Evolutionary conservation across 139 green algal genomes (phyloP).

Genomic region (Closterium sp.): DNA sequence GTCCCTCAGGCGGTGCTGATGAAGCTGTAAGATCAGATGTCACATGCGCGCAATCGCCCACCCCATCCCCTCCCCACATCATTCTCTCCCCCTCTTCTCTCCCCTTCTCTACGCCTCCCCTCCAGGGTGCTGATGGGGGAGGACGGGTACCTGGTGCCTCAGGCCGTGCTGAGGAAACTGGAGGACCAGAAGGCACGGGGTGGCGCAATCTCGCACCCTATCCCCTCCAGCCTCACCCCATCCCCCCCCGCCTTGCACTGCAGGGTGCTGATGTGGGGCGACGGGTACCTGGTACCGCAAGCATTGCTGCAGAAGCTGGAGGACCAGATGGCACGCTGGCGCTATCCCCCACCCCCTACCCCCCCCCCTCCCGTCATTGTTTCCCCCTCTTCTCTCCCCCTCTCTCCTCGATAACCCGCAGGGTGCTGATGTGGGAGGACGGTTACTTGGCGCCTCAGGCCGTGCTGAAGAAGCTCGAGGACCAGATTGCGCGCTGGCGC

Average conservation of each 20-base stretch:
- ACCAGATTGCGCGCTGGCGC: neutral
- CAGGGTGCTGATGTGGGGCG: too few relatives aligned
- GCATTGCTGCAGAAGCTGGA: too few relatives aligned
- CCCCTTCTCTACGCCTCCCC: neutral
- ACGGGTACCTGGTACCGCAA: too few relatives aligned
- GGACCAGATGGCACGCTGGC: neutral
- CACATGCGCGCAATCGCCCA: neutral
- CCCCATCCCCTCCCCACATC: neutral
- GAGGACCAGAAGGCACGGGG: neutral
- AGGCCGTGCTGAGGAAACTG: neutral
- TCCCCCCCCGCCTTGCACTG: too few relatives aligned
- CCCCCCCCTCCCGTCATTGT: neutral
- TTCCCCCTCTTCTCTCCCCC: neutral
- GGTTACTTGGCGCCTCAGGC: neutral
- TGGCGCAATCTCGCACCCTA: too few relatives aligned
- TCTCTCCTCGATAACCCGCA: neutral
- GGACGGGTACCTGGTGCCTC: neutral
- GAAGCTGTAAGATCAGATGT: neutral
- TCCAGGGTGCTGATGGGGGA: constrained; percentile 21
- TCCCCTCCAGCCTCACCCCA: too few relatives aligned
- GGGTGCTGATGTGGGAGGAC: constrained; percentile 27
- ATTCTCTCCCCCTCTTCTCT: neutral
- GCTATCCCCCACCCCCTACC: neutral
- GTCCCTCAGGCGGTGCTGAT: neutral
- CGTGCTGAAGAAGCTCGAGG: neutral